Percentiles rank a stretch among this genome's conserved stretches.
phyloP scores from a whole-genome alignment of 805 yeast species.

The Tanozyma kutaoensis region DNA sequence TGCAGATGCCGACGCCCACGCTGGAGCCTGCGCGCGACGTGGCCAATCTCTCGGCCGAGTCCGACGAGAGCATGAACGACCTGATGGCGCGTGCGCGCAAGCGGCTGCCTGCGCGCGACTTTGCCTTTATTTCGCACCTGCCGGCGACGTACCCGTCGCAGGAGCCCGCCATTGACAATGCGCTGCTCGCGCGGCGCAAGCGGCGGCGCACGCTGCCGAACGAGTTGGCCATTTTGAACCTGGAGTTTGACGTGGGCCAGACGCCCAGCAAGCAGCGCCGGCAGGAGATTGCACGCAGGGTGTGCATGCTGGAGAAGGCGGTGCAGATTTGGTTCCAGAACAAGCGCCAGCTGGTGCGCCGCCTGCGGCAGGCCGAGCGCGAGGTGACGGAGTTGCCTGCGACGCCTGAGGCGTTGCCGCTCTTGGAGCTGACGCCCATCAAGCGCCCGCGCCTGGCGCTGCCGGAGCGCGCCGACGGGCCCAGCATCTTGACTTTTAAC shows the following conservation, averaged over 20 bases:
- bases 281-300: slow-evolving; percentile 62
- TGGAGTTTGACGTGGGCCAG: slow-evolving; percentile 61
- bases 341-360: slow-evolving; percentile 71
- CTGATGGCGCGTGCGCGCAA: no score
- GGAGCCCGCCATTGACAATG: slow-evolving; percentile 78
- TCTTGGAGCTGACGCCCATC: no score
- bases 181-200: slow-evolving; percentile 86
- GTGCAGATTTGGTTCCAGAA: slow-evolving; percentile 99
- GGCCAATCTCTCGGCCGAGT: no score
- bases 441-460: no score
- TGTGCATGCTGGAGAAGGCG: slow-evolving; percentile 93
- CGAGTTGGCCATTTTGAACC: slow-evolving; percentile 70
- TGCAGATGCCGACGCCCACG: no score
- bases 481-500: no score
- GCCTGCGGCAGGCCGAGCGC: slow-evolving; percentile 23
- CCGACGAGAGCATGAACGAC: no score
- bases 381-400: slow-evolving; percentile 31
- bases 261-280: slow-evolving; percentile 76
- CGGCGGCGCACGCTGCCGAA: slow-evolving; percentile 89
- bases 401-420: slow-evolving; percentile 19
- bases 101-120: slow-evolving; percentile 13
- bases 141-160: slow-evolving; percentile 76
- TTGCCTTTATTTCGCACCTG: slow-evolving; percentile 89
- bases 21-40: no score
- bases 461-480: no score